A percentile compares a stretch with the other conserved stretches of the same genome.
phyloP scores from a whole-genome alignment of 306 rosid genomes.

The Macrotyloma uniflorum region DNA sequence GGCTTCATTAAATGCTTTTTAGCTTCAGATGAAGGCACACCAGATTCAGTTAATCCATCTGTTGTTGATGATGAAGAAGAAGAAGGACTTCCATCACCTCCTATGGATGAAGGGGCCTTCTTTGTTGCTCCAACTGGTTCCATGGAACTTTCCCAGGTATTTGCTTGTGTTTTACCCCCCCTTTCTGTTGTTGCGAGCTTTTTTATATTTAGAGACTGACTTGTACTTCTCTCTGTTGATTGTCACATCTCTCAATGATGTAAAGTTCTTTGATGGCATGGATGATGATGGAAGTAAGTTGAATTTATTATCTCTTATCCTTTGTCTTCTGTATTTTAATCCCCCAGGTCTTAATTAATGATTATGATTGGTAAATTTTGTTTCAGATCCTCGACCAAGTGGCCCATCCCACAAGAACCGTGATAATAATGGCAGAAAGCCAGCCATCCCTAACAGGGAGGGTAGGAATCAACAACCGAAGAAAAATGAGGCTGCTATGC shows the following conservation, averaged over 20 bases:
- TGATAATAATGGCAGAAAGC: constrained; percentile 63
- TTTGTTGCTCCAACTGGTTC: constrained; percentile 62
- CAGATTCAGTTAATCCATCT: constrained; percentile 72
- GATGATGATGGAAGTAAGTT: constrained; percentile 97
- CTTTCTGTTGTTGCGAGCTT: background rate
- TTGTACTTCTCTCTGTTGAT: constrained; percentile 42
- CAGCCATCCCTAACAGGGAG: constrained; percentile 50
- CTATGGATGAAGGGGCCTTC: constrained; percentile 82
- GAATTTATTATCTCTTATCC: constrained; percentile 45
- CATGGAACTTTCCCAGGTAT: constrained; percentile 86
- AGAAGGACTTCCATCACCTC: constrained; percentile 95
- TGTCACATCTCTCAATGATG: constrained; percentile 35
- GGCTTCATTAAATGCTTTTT: constrained; percentile 27
- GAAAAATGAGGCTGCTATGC: constrained; percentile 58
- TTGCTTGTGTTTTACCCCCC: constrained; percentile 4
- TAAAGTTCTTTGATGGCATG: constrained; percentile 96
- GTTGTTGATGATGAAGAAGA: constrained; percentile 46
- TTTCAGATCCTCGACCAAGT: constrained; percentile 84
- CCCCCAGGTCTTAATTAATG: constrained; percentile 44
- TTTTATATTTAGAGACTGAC: constrained; percentile 49
- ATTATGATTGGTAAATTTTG: constrained; percentile 46
- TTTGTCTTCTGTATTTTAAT: constrained; percentile 51
- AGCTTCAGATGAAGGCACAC: constrained; percentile 70
- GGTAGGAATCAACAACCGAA: constrained; percentile 48
- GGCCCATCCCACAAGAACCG: constrained; percentile 55